phyloP scores from a whole-genome alignment of 345 rosid species.

The Eucalyptus tenuipes region DNA sequence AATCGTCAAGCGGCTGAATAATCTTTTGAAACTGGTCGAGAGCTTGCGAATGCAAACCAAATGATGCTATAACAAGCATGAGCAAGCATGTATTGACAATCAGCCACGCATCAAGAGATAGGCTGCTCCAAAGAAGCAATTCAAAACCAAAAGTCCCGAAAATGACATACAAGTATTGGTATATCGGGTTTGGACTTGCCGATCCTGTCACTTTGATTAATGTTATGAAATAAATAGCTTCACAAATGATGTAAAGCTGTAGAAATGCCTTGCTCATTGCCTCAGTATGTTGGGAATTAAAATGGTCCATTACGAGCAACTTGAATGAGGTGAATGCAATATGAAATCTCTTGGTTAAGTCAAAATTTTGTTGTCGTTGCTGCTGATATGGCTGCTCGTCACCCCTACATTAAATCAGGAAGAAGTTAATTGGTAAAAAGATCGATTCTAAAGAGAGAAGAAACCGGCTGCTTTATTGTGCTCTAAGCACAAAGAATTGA shows the following conservation, averaged over 20 bases:
- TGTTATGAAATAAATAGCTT: background rate
- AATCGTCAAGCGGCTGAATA: accelerated
- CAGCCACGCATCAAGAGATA: accelerated
- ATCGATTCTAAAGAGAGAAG: background rate
- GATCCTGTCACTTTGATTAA: accelerated
- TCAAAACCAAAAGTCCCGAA: background rate
- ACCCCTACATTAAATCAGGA: accelerated
- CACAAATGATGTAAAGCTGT: no score
- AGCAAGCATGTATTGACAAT: background rate
- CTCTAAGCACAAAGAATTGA: background rate
- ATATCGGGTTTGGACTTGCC: accelerated
- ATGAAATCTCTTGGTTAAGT: background rate
- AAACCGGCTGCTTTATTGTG: background rate
- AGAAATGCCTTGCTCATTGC: background rate
- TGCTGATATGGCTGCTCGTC: background rate
- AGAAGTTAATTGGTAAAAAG: background rate
- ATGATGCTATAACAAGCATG: no score
- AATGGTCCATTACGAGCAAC: accelerated
- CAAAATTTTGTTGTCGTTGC: background rate
- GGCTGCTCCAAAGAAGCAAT: background rate
- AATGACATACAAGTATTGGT: no score
- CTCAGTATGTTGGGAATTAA: background rate
- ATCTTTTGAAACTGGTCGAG: background rate
- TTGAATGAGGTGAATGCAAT: background rate
- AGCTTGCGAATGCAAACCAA: accelerated